These are phyloP conservation scores for Nicotiana knightiana DNA, from an alignment of 257 asterid species.

Conservation along the genomic window DNA sequence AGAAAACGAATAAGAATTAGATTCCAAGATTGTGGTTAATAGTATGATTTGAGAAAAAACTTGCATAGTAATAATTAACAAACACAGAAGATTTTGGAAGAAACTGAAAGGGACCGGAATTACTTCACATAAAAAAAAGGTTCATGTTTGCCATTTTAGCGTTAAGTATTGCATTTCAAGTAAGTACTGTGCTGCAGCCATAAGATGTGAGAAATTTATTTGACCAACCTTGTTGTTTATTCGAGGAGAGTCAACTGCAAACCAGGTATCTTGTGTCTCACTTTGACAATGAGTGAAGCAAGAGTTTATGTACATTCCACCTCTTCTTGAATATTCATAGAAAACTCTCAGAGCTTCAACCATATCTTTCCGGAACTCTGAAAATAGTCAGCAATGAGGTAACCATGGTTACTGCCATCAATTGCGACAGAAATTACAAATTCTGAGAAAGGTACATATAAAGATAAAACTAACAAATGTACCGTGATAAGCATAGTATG, in stretches of 20 bases:
- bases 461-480: background rate
- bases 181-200: background rate
- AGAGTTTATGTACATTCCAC: conserved; percentile 87
- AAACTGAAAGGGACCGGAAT: background rate
- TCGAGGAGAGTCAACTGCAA: conserved; percentile 69
- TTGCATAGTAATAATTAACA: background rate
- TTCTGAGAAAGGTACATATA: background rate
- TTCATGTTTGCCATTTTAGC: background rate
- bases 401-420: background rate
- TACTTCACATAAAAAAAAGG: background rate
- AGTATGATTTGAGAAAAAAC: background rate
- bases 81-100: background rate
- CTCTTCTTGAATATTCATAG: conserved; percentile 52
- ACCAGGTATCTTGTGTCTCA: conserved; percentile 83
- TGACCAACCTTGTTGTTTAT: conserved; percentile 56
- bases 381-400: background rate
- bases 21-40: background rate
- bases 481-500: background rate
- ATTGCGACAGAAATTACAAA: background rate
- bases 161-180: background rate
- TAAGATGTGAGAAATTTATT: background rate
- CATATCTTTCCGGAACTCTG: conserved; percentile 83
- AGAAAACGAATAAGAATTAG: background rate
- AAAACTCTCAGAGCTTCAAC: conserved; percentile 45
- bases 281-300: conserved; percentile 96